Evolutionary conservation across 768 basidiomycete genomes (phyloP).

Genomic region (Suillus paluster): DNA sequence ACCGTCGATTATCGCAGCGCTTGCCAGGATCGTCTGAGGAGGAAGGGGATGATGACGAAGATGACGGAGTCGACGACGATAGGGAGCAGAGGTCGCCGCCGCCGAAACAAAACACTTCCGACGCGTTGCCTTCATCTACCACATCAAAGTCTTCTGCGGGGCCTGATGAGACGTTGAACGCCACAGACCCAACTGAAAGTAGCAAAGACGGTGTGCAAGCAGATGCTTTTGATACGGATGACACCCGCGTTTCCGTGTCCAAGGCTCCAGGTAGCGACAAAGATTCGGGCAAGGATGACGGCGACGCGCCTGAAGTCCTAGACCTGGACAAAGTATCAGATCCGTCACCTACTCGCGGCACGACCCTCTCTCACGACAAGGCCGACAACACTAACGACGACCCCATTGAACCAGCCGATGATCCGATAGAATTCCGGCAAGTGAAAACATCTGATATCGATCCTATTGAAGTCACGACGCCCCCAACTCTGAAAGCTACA

Average conservation of each 20-base stretch:
- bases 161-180: not conserved
- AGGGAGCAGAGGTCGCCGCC: not conserved
- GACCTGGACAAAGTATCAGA: not conserved
- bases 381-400: conserved; percentile 27
- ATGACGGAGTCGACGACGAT: conserved; percentile 12
- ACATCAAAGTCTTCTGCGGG: too few relatives aligned
- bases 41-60: conserved; percentile 39
- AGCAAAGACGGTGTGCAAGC: not conserved
- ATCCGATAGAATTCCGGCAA: conserved; percentile 26
- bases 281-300: not conserved
- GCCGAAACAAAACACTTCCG: not conserved
- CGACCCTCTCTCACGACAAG: not conserved
- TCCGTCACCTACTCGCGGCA: not conserved
- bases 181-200: not conserved
- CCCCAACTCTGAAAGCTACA: conserved; percentile 10
- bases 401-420: conserved; percentile 50
- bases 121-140: not conserved
- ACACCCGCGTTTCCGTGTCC: not conserved
- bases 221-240: not conserved
- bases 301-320: not conserved
- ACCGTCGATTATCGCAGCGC: conserved; percentile 39
- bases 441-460: conserved; percentile 23
- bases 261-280: not conserved
- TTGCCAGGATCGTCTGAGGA: conserved; percentile 35
- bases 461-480: conserved; percentile 32